Percentiles rank a stretch among this genome's conserved stretches.
These are phyloP conservation scores for Penicillium brasilianum DNA, from an alignment of 2,329 filamentous ascomycete species.

Conservation along the genomic window DNA sequence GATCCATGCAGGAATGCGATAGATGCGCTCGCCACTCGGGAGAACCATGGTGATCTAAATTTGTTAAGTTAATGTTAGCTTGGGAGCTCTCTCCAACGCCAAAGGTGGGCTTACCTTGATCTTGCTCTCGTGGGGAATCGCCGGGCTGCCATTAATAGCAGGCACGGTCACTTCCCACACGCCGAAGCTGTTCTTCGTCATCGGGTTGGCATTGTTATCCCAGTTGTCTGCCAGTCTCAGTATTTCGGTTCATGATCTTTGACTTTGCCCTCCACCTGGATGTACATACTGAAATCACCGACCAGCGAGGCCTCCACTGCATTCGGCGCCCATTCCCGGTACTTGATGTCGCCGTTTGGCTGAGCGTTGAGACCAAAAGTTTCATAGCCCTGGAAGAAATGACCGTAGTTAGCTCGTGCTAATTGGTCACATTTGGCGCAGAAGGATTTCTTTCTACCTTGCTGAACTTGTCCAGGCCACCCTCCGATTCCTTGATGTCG, in stretches of 20 bases:
- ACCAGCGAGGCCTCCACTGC: constrained; percentile 82
- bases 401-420: neutral
- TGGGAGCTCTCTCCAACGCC: no score
- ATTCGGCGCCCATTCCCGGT: constrained; percentile 96
- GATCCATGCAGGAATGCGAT: constrained; percentile 95
- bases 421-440: neutral
- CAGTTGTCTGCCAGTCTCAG: constrained; percentile 70
- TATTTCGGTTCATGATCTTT: constrained; percentile 18
- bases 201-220: constrained; percentile 80
- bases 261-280: neutral
- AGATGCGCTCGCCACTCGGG: constrained; percentile 77
- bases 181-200: constrained; percentile 84
- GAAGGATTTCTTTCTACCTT: constrained; percentile 59
- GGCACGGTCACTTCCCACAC: constrained; percentile 84
- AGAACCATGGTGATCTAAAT: constrained; percentile 79
- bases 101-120: constrained; percentile 71
- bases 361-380: constrained; percentile 84
- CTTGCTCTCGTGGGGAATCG: constrained; percentile 92
- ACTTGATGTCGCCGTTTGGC: constrained; percentile 81
- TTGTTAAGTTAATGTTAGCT: neutral
- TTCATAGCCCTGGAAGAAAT: constrained; percentile 71
- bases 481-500: constrained; percentile 79
- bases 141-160: constrained; percentile 72
- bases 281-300: constrained; percentile 84
- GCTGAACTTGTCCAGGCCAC: constrained; percentile 89